phyloP scores from a whole-genome alignment of 169 alveolate species.

The Plasmodium gonderi region DNA sequence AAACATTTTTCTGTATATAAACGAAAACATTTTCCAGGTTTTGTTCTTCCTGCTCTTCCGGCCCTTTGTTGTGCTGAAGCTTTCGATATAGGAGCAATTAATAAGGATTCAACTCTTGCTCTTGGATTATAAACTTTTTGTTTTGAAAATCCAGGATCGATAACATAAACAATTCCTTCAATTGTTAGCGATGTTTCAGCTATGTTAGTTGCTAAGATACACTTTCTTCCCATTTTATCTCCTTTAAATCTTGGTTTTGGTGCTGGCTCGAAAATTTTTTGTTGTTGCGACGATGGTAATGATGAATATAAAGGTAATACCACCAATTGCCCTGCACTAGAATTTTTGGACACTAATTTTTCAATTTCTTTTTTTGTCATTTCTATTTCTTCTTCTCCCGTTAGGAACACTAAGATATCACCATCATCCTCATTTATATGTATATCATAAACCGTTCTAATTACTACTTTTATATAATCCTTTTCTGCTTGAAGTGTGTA shows the following conservation, averaged over 20 bases:
- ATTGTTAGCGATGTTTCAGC: conserved; percentile 99
- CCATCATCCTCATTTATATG: conserved; percentile 95
- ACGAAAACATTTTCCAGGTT: conserved; percentile 99
- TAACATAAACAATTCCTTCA: conserved; percentile 99
- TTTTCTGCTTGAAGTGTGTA: conserved; percentile 95
- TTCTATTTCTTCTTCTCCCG: conserved; percentile 96
- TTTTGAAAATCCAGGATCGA: conserved; percentile 99
- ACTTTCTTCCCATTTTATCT: conserved; percentile 93
- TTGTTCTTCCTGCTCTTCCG: conserved; percentile 99
- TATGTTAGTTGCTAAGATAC: conserved; percentile 98
- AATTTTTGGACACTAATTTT: conserved; percentile 21
- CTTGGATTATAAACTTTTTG: conserved; percentile 99
- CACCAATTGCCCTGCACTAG: conserved; percentile 58
- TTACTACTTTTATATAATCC: conserved; percentile 95
- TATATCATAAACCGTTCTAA: conserved; percentile 92
- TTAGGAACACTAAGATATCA: conserved; percentile 94
- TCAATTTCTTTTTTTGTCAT: conserved; percentile 81
- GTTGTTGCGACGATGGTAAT: conserved; percentile 96
- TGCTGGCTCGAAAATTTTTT: conserved; percentile 96
- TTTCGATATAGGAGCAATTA: conserved; percentile 97
- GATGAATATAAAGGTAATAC: conserved; percentile 97
- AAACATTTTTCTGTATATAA: conserved; percentile 97
- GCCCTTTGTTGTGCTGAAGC: conserved; percentile 99
- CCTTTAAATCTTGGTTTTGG: conserved; percentile 94
- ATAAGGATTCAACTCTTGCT: conserved; percentile 96